Evolutionary conservation across 2,329 filamentous ascomycete genomes (phyloP).

Genomic region (Ophiostoma triangulosporum): DNA sequence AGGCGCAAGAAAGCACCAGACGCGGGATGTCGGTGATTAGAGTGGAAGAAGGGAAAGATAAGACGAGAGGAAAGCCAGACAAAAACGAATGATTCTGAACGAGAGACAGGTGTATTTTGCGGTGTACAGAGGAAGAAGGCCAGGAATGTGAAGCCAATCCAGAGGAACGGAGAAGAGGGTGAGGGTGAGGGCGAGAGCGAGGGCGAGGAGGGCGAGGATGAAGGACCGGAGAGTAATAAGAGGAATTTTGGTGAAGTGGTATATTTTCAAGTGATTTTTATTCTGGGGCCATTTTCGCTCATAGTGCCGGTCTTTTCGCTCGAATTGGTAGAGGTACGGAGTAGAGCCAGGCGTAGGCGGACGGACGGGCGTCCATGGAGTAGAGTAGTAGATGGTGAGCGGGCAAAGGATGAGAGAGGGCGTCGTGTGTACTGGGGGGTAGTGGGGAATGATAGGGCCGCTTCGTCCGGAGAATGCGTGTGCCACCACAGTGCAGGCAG

Average conservation of each 20-base stretch:
- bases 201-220: neutral
- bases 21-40: neutral
- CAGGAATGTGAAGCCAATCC: neutral
- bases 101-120: neutral
- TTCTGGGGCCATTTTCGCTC: neutral
- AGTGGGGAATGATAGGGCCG: slow-evolving; percentile 12
- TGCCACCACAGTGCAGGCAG: neutral
- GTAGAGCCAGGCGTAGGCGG: neutral
- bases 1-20: neutral
- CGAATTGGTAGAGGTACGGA: neutral
- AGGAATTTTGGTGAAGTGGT: neutral
- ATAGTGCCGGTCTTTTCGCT: neutral
- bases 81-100: slow-evolving; percentile 6
- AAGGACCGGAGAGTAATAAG: slow-evolving; percentile 1
- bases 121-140: neutral
- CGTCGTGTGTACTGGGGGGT: slow-evolving; percentile 8
- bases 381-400: neutral
- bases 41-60: neutral
- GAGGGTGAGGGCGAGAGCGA: neutral
- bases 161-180: neutral
- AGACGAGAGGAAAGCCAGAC: no score
- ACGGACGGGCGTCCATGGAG: slow-evolving; percentile 6
- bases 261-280: neutral
- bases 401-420: slow-evolving; percentile 3
- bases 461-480: slow-evolving; percentile 15